Evolutionary conservation across 2,329 filamentous ascomycete genomes (phyloP), one percentile per base, ranked within the genome.

Genomic region (Calonectria pseudoturangicola): DNA sequence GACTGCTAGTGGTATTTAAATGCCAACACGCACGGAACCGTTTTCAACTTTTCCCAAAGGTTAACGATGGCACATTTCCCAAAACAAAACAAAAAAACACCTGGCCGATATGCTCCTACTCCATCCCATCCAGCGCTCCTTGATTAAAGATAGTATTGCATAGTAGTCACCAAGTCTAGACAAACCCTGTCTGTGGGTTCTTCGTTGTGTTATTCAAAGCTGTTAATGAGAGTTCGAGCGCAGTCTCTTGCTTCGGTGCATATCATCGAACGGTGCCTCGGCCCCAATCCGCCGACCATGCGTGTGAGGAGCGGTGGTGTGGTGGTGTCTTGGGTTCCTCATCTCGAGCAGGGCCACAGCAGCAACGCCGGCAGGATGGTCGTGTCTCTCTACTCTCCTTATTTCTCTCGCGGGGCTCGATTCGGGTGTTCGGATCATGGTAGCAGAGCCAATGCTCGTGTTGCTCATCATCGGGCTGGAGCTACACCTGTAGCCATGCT

Each of bases 311-410:
- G 33, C 12, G 2, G 27, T 54, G n/a, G 36, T 64, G 71, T 36
- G 33, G 30, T 47, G 3, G 43, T 39, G 41, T 21, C 51, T 21
- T 73, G 73, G 5, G 73, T 70, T 4, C 21, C 63, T 74, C 56
- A 71, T 76, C 25, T 71, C 73, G 30, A 80, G 71, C 6, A 80
- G 74, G n/a, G 79, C 73, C 41, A 80, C 68, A 15, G 77, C 77
- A 27, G 72, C 71, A 4, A 54, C 25, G 58, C 79, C 76, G 10
- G 70, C 41, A 39, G 28, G 48, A 7, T 30, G 58, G 8, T 51
- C 62, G 9, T 41, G 70, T 21, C 63, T 50, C 10, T 47, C 56
- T 43, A 50, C 58, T 0, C 13, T 45, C 33, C 28, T 64, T 62
- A 65, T 58, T 9, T 71, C 72, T 45, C 66, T 73, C 54, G 73